A percentile compares a stretch with the other conserved stretches of the same genome.
phyloP scores from a whole-genome alignment of 768 basidiomycete species.

The Cystoderma amianthinum region DNA sequence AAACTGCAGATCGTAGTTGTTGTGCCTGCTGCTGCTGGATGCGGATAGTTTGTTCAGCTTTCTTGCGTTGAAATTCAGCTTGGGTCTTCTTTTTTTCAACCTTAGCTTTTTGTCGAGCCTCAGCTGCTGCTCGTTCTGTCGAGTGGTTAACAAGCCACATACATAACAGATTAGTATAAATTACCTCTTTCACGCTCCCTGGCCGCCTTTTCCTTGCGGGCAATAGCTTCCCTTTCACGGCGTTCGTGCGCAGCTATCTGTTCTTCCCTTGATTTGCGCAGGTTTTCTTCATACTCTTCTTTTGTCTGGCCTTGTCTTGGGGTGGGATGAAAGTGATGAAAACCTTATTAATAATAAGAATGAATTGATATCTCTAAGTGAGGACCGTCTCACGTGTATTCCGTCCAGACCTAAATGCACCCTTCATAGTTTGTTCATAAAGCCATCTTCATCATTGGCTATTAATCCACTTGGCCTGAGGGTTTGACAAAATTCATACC shows the following conservation, averaged over 20 bases:
- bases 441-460: conserved; percentile 14
- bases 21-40: conserved; percentile 45
- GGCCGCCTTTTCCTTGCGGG: conserved; percentile 37
- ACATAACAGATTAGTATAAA: conserved; percentile 3
- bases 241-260: conserved; percentile 49
- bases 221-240: conserved; percentile 39
- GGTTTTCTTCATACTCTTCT: conserved; percentile 46
- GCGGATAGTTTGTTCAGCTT: conserved; percentile 42
- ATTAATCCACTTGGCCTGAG: too few relatives aligned
- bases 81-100: conserved; percentile 48
- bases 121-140: conserved; percentile 49
- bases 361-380: neutral
- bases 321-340: conserved; percentile 13
- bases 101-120: conserved; percentile 51
- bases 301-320: conserved; percentile 33
- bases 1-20: conserved; percentile 49
- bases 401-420: conserved; percentile 10
- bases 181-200: conserved; percentile 50
- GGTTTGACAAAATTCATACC: neutral
- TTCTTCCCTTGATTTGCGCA: conserved; percentile 43
- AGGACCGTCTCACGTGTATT: neutral
- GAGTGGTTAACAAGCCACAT: neutral
- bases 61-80: conserved; percentile 39
- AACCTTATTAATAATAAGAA: conserved; percentile 2
- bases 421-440: conserved; percentile 37